phyloP scores from a whole-genome alignment of 1,284 basidiomycete species.

The Puccinia horiana region DNA sequence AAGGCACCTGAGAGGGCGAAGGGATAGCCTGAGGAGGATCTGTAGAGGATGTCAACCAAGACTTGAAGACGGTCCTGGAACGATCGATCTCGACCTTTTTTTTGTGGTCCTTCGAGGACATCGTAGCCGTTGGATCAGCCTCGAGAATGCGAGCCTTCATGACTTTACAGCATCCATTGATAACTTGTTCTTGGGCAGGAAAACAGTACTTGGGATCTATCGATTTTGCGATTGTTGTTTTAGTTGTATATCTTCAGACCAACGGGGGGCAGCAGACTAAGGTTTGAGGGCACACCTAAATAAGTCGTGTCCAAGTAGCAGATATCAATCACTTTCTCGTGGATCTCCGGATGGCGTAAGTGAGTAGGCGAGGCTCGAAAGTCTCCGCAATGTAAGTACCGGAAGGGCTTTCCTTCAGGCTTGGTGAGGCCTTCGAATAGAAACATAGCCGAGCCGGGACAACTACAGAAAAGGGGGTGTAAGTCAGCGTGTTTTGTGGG shows the following conservation, averaged over 20 bases:
- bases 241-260: background rate
- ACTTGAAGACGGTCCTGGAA: background rate
- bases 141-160: background rate
- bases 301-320: constrained; percentile 49
- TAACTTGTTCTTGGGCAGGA: constrained; percentile 47
- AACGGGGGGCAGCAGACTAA: too few species aligned
- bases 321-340: constrained; percentile 32
- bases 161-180: constrained; percentile 5
- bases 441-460: constrained; percentile 46
- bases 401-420: constrained; percentile 6
- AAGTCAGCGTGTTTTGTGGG: background rate
- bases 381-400: constrained; percentile 47
- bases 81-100: background rate
- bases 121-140: background rate
- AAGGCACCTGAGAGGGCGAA: background rate
- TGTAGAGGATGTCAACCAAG: background rate
- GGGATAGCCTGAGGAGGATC: background rate
- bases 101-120: background rate
- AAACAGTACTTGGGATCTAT: constrained; percentile 49
- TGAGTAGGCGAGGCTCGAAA: constrained; percentile 38
- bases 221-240: background rate
- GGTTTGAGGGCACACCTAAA: constrained; percentile 24
- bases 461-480: constrained; percentile 22
- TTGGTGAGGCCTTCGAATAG: constrained; percentile 38
- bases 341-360: constrained; percentile 15